Conservation (phyloP, 768 basidiomycete genomes). For the Russula earlei region DNA sequence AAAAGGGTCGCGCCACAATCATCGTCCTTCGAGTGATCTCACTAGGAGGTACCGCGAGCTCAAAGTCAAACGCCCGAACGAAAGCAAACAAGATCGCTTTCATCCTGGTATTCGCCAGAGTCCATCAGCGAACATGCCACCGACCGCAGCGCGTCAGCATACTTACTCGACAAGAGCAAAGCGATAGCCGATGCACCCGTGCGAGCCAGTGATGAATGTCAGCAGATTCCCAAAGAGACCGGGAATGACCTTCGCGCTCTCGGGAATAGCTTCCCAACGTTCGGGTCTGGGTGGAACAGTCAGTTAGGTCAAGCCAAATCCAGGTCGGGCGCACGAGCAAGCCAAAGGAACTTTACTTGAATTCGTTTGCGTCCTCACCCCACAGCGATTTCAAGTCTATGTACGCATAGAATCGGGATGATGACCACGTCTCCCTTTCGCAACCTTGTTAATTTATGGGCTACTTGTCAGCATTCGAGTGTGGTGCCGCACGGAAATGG, state of each 20-base stretch:
- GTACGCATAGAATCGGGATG: slow-evolving; percentile 11
- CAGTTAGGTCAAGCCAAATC: not conserved
- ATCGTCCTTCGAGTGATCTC: slow-evolving; percentile 6
- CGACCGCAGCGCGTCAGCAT: too few species aligned
- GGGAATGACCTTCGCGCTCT: slow-evolving; percentile 3
- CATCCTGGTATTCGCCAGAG: slow-evolving; percentile 10
- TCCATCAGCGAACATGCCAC: not conserved
- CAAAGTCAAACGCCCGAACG: slow-evolving; percentile 23
- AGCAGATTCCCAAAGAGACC: slow-evolving; percentile 13
- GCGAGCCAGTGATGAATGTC: slow-evolving; percentile 14
- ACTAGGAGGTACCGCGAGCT: slow-evolving; percentile 5
- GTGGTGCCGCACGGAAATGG: not conserved
- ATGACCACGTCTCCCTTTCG: slow-evolving; percentile 11
- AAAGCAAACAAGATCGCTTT: slow-evolving; percentile 23
- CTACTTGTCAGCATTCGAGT: too few species aligned
- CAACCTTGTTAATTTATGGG: not conserved
- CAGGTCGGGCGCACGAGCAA: not conserved
- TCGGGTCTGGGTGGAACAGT: slow-evolving; percentile 13
- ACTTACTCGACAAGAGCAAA: slow-evolving; percentile 19
- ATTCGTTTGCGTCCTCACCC: slow-evolving; percentile 22
- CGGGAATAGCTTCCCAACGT: slow-evolving; percentile 18
- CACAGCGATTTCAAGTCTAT: slow-evolving; percentile 16
- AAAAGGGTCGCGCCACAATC: slow-evolving; percentile 15
- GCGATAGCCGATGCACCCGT: slow-evolving; percentile 20
- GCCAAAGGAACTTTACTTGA: slow-evolving; percentile 17